Evolutionary conservation across 768 basidiomycete genomes (phyloP), one percentile per base, ranked within the genome.

Genomic region (Termitomyces sp.): DNA sequence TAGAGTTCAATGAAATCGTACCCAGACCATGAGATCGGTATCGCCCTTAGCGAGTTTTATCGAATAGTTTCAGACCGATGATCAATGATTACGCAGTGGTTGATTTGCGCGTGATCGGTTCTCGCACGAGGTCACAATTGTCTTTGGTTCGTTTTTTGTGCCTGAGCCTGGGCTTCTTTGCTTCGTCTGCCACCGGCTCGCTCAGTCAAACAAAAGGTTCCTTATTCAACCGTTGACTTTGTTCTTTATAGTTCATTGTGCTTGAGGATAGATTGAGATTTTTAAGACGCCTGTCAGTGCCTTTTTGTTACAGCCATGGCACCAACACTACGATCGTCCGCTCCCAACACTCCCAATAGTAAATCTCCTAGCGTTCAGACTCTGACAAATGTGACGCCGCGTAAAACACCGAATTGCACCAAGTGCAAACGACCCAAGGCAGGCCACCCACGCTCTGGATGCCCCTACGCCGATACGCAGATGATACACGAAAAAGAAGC

Each of bases 401-500:
- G 83, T 44, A 84, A 83, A 52, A 64, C 66, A 2, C 85, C 79
- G 36, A 76, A 71, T 48, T 87, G 85, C 68, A 76, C 70, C 45
- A 80, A 79, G 63, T 87, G 85, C 67, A 72, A 74, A 54, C 78
- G 77, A 24, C 81, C 83, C 0, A 74, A 76, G 54, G 74, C 72
- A 26, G 84, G 85, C 0, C 86, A 87, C 64, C 85, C 85, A 18
- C 82, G 84, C 46, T 80, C 81, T 0, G 84, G 85, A 10, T 86
- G 86, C 63, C 83, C 84, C 0, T 77, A 70, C 56, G 68, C 65
- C 22, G 74, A 76, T 45, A 67, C 74, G 1, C 68, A 60, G 20
- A 57, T 60, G 36, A 59, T 40, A 10, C 28, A 58, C 33, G 55
- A 49, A 28, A 49, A 58, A 26, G 20, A 62, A 18, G 49, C 63